Percentiles rank a stretch among this genome's conserved stretches.
Conservation (phyloP, 192 early-diverging fungal genomes). For the Rhizophagus clarus region DNA sequence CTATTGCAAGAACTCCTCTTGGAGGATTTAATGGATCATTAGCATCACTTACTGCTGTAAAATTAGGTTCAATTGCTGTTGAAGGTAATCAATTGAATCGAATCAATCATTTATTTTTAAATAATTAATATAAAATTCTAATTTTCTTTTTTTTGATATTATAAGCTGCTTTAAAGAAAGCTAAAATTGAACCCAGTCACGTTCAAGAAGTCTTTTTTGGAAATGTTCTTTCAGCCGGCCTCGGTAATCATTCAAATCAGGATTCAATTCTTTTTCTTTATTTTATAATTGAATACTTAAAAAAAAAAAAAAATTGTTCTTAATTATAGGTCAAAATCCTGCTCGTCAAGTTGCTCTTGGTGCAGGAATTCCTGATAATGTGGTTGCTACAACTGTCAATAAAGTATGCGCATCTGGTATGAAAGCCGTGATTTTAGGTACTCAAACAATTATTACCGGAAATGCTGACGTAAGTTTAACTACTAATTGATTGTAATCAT, state of each 20-base stretch:
- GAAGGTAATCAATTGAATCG: slow-evolving; percentile 56
- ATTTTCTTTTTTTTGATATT: neutral
- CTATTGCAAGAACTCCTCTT: slow-evolving; percentile 87
- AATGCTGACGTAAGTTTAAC: slow-evolving; percentile 57
- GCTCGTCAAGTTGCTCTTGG: slow-evolving; percentile 80
- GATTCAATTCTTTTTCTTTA: neutral
- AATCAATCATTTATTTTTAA: neutral
- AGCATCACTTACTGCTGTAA: slow-evolving; percentile 74
- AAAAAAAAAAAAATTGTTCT: neutral
- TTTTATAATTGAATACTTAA: neutral
- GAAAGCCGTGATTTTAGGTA: slow-evolving; percentile 77
- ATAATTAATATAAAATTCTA: neutral
- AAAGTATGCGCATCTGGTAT: slow-evolving; percentile 85
- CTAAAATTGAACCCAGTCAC: slow-evolving; percentile 57
- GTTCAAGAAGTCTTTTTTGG: slow-evolving; percentile 81
- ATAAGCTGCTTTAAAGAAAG: slow-evolving; percentile 53
- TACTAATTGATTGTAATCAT: no score
- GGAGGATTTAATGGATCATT: slow-evolving; percentile 91
- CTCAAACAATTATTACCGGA: slow-evolving; percentile 74
- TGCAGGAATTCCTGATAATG: slow-evolving; percentile 65
- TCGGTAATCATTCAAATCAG: slow-evolving; percentile 40
- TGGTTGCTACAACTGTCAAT: slow-evolving; percentile 77
- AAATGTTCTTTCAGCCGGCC: slow-evolving; percentile 75
- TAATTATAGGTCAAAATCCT: slow-evolving; percentile 72
- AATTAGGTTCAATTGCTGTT: slow-evolving; percentile 88